Evolutionary conservation across 352 stramenopile species (phyloP).

Genomic region (Pythium sp.): DNA sequence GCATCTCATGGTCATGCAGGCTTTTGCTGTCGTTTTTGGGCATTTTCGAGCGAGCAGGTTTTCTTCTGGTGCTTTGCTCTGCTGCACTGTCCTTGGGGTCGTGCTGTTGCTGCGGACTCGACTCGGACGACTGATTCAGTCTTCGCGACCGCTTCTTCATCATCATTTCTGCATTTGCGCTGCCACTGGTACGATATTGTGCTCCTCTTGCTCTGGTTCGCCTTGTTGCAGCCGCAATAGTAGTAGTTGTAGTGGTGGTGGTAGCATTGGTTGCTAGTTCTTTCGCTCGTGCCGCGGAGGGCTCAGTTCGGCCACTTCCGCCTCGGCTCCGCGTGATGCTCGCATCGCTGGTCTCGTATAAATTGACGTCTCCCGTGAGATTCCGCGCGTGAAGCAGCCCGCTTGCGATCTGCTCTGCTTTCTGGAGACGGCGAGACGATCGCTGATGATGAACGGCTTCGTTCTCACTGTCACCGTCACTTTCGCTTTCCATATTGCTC

Average conservation of each 20-base stretch:
- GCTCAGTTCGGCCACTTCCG: background rate
- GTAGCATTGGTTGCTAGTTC: background rate
- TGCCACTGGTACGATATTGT: background rate
- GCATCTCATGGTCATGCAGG: background rate
- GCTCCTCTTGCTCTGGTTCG: background rate
- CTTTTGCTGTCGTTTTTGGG: background rate
- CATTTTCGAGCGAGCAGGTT: slow-evolving; percentile 1
- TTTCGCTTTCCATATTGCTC: background rate
- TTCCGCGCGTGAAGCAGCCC: background rate
- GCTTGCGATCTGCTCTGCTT: background rate
- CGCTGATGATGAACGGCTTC: background rate
- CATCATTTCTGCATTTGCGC: background rate
- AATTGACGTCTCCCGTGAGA: slow-evolving; percentile 1
- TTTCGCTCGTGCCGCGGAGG: background rate
- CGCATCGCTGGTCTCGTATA: slow-evolving; percentile 17
- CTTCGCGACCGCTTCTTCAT: slow-evolving; percentile 34
- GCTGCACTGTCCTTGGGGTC: background rate
- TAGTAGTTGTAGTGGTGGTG: background rate
- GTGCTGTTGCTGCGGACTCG: background rate
- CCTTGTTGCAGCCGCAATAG: background rate
- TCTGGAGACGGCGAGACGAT: background rate
- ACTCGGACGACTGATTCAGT: slow-evolving; percentile 5
- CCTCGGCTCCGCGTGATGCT: slow-evolving; percentile 17
- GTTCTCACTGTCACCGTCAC: background rate
- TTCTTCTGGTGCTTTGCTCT: background rate